Evolutionary conservation across 164 flowering plant species (phyloP), one percentile per base, ranked within the genome.

Genomic region (Malania oleifera): DNA sequence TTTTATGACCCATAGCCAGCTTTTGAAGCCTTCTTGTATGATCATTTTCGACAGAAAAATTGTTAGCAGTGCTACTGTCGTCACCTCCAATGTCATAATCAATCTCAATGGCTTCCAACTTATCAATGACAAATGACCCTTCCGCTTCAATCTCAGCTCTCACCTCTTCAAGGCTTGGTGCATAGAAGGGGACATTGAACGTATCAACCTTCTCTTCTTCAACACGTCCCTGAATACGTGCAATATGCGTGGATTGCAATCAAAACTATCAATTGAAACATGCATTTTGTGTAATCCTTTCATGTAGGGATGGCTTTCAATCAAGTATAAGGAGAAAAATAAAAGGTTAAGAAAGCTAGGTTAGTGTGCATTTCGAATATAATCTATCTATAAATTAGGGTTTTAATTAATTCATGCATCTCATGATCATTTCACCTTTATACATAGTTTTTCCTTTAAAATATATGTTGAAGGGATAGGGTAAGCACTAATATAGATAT

Each of bases 151-250:
- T 56, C 59, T 54, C 79, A 15, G 14, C 0, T 29, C 52, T 53
- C 18, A 83, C 0, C 54, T 83, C 89, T 18, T 74, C 85, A 0
- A 54, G 9, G 34, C 73, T 65, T 23, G 89, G 80, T 3, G 76
- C 71, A 38, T 80, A 83, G 70, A 64, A 80, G 0, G 89, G 85
- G 0, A 62, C 71, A 43, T 83, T 72, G 65, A 81, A 79, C 0
- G 66, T 25, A 55, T 83, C 80, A 0, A 83, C 37, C 63, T 75
- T 77, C 49, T 70, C 75, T 60, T 74, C 75, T 10, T 77, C 80
- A 3, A 81, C 46, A 2, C 71, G 47, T 23, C 78, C 84, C 85
- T 83, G 58, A 34, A 50, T 0, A 34, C 17, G 18, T 26, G 17
- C n/a, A n/a, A n/a, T n/a, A n/a, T n/a, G n/a, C n/a, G n/a, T n/a